Evolutionary conservation across 2,329 filamentous ascomycete species (phyloP), one percentile per base, ranked within the genome.

Genomic region (Aspergillus clavatus): DNA sequence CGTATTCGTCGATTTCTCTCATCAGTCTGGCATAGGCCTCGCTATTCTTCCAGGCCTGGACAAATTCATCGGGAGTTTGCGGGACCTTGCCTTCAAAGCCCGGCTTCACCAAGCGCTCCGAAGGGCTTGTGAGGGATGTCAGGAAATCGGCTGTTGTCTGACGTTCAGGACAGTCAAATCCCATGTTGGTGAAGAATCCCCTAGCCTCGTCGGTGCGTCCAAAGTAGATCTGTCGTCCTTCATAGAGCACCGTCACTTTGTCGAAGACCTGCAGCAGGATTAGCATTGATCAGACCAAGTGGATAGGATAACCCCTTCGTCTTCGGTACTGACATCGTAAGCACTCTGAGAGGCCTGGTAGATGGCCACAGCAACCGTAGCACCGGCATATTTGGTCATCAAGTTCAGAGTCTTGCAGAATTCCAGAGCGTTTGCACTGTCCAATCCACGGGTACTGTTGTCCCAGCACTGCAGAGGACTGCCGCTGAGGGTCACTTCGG

Each of bases 171-270:
- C 85, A 89, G 10, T 77, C 65, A 72, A 82, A 90, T 24, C 86
- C 86, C 66, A 86, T 79, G 10, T 74, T 69, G 56, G 84, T 79
- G 53, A 90, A 89, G 66, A 81, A 89, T 0, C 61, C 62, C 56
- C 77, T 83, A 0, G 86, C 86, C 2, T 75, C 67, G 5, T 60
- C 61, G 0, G 81, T 79, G 0, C 76, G 77, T 0, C 87, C 87
- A 54, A 85, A 90, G 69, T 82, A 91, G 56, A 91, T 89, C 59
- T 89, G 80, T 1, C 83, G 76, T 1, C 87, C 87, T 55, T 89
- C 83, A 59, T 89, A 88, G 0, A 89, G 70, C 0, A 90, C 82
- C 0, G 80, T 75, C 0, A 80, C 80, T 61, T 88, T 89, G 63
- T 89, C 85, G 53, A 89, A 89, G 19, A 80, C 67, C 46, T 79